Evolutionary conservation across 108 stramenopile species (phyloP).

Genomic region (Conticribra weissflogii): DNA sequence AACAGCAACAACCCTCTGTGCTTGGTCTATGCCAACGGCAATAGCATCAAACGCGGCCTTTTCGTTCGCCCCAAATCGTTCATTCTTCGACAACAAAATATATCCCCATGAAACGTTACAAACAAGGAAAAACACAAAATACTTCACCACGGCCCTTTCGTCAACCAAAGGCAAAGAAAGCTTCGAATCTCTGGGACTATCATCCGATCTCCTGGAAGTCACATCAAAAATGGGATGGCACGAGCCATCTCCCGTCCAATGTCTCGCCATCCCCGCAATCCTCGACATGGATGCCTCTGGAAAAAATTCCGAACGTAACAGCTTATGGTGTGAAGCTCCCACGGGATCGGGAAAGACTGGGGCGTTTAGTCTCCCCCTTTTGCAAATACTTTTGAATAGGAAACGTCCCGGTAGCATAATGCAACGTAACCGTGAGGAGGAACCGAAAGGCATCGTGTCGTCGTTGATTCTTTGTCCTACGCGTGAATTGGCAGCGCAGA

Average conservation of each 20-base stretch:
- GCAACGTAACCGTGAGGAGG: constrained; percentile 1
- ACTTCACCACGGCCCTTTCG: too few relatives aligned
- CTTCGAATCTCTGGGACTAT: constrained; percentile 39
- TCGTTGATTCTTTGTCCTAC: constrained; percentile 91
- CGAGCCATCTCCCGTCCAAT: constrained; percentile 69
- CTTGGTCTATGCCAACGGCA: too few relatives aligned
- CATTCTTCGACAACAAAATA: too few relatives aligned
- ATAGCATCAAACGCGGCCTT: too few relatives aligned
- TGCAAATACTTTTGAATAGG: constrained; percentile 56
- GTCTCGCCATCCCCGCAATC: constrained; percentile 70
- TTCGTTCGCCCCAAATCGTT: too few relatives aligned
- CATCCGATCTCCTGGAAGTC: constrained; percentile 19
- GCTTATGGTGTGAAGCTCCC: constrained; percentile 66
- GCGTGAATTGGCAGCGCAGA: constrained; percentile 93
- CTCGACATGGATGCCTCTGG: constrained; percentile 37
- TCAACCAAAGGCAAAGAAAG: too few relatives aligned
- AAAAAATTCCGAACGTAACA: neutral
- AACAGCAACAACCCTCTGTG: too few relatives aligned
- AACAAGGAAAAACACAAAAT: too few relatives aligned
- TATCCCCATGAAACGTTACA: too few relatives aligned
- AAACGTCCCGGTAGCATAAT: constrained; percentile 16
- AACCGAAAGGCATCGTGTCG: constrained; percentile 31
- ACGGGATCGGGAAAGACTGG: constrained; percentile 91
- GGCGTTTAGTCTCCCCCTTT: constrained; percentile 88
- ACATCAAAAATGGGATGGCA: constrained; percentile 52